Percentiles rank a stretch among this genome's conserved stretches.
These are phyloP conservation scores for Cyathus striatus DNA, from an alignment of 768 basidiomycete species.

Conservation along the genomic window DNA sequence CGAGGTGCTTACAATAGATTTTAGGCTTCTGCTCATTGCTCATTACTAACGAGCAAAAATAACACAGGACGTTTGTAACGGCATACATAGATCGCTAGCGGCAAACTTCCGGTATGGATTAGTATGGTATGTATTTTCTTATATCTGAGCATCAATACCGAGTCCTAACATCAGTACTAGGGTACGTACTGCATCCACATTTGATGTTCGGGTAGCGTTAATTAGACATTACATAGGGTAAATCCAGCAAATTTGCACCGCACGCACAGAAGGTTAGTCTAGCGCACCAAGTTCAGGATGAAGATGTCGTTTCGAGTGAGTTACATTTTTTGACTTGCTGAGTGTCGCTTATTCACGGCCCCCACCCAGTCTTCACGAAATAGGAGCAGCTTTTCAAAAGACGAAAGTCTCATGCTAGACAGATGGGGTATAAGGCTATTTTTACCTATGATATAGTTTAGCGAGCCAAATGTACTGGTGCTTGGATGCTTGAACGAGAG, in stretches of 20 bases:
- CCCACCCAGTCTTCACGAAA: constrained; percentile 31
- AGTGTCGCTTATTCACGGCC: too few species aligned
- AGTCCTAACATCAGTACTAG: too few species aligned
- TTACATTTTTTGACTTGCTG: constrained; percentile 9
- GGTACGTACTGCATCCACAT: too few species aligned
- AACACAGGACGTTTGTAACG: constrained; percentile 78
- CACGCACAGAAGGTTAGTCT: constrained; percentile 94
- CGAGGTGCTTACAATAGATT: constrained; percentile 46
- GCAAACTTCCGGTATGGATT: constrained; percentile 92
- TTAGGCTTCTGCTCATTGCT: not conserved
- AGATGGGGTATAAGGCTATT: too few species aligned
- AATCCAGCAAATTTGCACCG: constrained; percentile 89
- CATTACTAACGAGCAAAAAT: not conserved
- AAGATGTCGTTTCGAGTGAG: constrained; percentile 87
- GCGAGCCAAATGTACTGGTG: too few species aligned
- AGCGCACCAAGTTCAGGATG: constrained; percentile 77
- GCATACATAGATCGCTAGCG: constrained; percentile 85
- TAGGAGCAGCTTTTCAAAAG: too few species aligned
- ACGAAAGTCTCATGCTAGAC: too few species aligned
- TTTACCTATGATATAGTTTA: too few species aligned
- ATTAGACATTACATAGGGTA: constrained; percentile 69
- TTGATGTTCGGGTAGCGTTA: too few species aligned
- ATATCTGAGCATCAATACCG: too few species aligned
- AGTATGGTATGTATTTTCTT: constrained; percentile 63
- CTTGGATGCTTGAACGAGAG: too few species aligned